These are phyloP conservation scores for Oropetium thomaeum DNA, from an alignment of 176 grass and related monocot species.

Conservation along the genomic window DNA sequence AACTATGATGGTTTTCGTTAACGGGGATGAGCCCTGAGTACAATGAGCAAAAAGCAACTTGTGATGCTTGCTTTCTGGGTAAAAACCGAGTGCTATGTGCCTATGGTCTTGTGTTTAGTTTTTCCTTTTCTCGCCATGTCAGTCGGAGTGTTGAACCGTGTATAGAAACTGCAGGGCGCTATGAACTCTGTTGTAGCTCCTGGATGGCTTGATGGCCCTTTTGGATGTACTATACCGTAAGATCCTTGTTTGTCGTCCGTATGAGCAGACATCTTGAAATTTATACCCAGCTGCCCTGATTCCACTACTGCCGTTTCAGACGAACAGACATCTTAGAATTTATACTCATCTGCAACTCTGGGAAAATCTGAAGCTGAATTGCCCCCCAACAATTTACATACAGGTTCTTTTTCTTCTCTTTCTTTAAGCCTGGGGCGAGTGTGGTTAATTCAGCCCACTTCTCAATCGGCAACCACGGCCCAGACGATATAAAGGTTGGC, in stretches of 20 bases:
- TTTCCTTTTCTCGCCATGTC: background rate
- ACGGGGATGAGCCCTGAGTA: background rate
- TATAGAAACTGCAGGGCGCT: background rate
- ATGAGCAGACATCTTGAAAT: background rate
- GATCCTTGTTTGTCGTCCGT: background rate
- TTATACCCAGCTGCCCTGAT: background rate
- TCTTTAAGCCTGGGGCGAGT: background rate
- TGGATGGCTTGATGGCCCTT: background rate
- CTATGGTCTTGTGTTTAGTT: background rate
- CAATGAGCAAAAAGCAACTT: background rate
- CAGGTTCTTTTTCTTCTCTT: background rate
- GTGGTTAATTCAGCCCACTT: no score
- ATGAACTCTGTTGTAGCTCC: slow-evolving; percentile 7
- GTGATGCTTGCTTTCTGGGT: background rate
- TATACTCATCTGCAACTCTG: background rate
- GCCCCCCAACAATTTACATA: background rate
- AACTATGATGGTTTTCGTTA: background rate
- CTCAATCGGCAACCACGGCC: no score
- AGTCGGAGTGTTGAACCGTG: background rate
- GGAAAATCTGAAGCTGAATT: background rate
- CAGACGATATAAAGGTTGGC: no score
- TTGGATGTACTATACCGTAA: background rate
- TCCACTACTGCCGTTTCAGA: background rate
- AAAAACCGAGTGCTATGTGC: background rate
- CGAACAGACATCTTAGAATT: background rate